Evolutionary conservation across 805 yeast species (phyloP), one percentile per base, ranked within the genome.

Genomic region (Candida schatavii): DNA sequence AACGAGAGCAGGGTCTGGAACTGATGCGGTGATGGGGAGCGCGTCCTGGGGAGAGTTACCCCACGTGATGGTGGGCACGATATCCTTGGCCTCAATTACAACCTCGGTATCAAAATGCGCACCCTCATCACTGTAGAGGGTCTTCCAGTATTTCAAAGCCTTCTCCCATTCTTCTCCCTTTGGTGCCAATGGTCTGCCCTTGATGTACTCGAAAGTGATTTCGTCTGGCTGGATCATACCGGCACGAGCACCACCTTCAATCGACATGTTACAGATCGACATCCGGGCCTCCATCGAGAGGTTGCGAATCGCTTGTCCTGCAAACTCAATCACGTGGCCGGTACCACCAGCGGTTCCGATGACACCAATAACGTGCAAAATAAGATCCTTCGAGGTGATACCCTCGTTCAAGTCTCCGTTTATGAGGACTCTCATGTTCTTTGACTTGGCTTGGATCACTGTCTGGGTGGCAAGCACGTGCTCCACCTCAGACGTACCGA

Each of bases 271-370:
- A 78, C 99, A 93, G 74, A 93, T 93, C 41, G 98, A 89, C 99
- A 93, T 93, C 70, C 99, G 81, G 9, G 98, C 97, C 70, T 93
- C 99, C 89, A 93, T 88, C 25, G 95, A 80, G 47, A 93, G 76
- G 48, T 77, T 80, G 66, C 85, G 88, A 55, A 93, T 90, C 43
- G 98, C 97, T 52, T 83, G 80, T 64, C 99, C 99, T 37, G 95
- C 93, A 68, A 91, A 93, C 71, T 93, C 99, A 62, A 93, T 87
- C 44, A 93, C 99, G 56, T 81, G 74, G 41, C 99, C 99, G 45
- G 98, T 93, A 71, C 99, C 99, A 69, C 99, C 99, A 46, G 99
- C 99, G 51, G 99, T 93, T 70, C 99, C 99, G 59, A 93, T 93
- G 40, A 83, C 81, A 54, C 97, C 97, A 59, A 93, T 93, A 34